Evolutionary conservation across 768 basidiomycete species (phyloP).

Genomic region (Tricholoma sp.): DNA sequence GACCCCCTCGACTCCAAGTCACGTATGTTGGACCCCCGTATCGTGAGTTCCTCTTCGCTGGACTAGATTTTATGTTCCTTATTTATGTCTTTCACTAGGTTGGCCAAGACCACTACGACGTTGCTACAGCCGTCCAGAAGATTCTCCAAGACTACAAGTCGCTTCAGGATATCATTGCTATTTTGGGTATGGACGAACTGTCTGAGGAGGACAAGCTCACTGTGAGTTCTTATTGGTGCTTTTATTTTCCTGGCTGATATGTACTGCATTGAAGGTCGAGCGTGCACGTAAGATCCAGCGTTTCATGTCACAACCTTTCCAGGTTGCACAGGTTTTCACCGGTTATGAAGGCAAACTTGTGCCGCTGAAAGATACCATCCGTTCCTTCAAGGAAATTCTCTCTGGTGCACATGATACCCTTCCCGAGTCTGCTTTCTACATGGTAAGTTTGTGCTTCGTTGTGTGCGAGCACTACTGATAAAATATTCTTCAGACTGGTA

Average conservation of each 20-base stretch:
- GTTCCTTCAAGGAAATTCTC: constrained; percentile 98
- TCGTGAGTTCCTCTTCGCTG: constrained; percentile 47
- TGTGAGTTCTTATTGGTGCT: constrained; percentile 39
- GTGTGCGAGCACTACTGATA: not conserved
- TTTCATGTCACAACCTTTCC: constrained; percentile 99
- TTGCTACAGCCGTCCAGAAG: constrained; percentile 96
- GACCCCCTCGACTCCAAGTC: constrained; percentile 99
- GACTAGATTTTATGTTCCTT: not conserved
- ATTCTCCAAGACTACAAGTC: constrained; percentile 97
- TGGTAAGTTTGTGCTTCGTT: constrained; percentile 41
- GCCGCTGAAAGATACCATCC: constrained; percentile 90
- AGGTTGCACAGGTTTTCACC: constrained; percentile 99
- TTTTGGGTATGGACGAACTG: constrained; percentile 99
- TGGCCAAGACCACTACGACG: constrained; percentile 90
- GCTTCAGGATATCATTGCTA: constrained; percentile 99
- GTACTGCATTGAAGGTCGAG: constrained; percentile 60
- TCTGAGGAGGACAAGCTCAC: constrained; percentile 99
- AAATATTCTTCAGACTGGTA: constrained; percentile 53
- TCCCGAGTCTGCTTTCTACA: constrained; percentile 98
- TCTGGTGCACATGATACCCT: constrained; percentile 82
- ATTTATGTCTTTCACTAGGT: constrained; percentile 36
- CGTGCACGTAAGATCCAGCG: constrained; percentile 98
- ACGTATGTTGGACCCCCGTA: constrained; percentile 99
- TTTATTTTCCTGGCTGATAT: not conserved
- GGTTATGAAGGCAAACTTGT: constrained; percentile 99